A percentile compares a stretch with the other conserved stretches of the same genome.
Conservation (phyloP, 805 yeast genomes). For the Candida railenensis region DNA sequence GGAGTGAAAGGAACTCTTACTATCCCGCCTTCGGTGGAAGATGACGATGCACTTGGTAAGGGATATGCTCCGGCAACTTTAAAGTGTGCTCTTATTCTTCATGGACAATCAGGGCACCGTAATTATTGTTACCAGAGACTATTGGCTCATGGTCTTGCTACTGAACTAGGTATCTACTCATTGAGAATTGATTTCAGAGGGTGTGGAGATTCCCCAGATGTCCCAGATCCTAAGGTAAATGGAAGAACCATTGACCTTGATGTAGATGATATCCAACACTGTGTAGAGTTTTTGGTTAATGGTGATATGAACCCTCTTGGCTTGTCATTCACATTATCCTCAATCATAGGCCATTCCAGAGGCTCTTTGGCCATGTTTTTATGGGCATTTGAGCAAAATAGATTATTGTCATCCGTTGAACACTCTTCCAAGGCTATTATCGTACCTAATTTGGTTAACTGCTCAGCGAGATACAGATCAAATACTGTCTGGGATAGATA, state of each 20-base stretch:
- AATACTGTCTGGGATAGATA: slow-evolving; percentile 44
- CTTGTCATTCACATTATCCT: slow-evolving; percentile 45
- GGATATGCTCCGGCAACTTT: slow-evolving; percentile 41
- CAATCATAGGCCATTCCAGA: slow-evolving; percentile 77
- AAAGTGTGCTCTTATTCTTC: slow-evolving; percentile 62
- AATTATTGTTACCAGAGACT: slow-evolving; percentile 70
- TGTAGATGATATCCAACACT: slow-evolving; percentile 58
- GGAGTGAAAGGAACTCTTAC: slow-evolving; percentile 40
- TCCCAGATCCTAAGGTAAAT: slow-evolving; percentile 20
- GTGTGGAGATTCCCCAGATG: slow-evolving; percentile 73
- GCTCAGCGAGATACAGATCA: slow-evolving; percentile 69
- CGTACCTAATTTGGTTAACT: slow-evolving; percentile 70
- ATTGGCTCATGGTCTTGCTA: slow-evolving; percentile 60
- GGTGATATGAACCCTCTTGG: slow-evolving; percentile 35
- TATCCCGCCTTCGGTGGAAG: slow-evolving; percentile 32
- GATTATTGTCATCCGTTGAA: slow-evolving; percentile 19
- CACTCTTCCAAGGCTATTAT: slow-evolving; percentile 30
- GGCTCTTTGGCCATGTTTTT: slow-evolving; percentile 74
- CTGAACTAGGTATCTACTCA: slow-evolving; percentile 58
- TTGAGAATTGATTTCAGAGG: slow-evolving; percentile 83
- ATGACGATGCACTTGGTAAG: slow-evolving; percentile 19
- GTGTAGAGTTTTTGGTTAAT: slow-evolving; percentile 29
- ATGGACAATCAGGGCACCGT: slow-evolving; percentile 85
- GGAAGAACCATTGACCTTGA: slow-evolving; percentile 69
- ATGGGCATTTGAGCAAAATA: slow-evolving; percentile 57